Base-by-base conservation (phyloP, 1,139 yeast species). In the Hansenula lynferdii region DNA sequence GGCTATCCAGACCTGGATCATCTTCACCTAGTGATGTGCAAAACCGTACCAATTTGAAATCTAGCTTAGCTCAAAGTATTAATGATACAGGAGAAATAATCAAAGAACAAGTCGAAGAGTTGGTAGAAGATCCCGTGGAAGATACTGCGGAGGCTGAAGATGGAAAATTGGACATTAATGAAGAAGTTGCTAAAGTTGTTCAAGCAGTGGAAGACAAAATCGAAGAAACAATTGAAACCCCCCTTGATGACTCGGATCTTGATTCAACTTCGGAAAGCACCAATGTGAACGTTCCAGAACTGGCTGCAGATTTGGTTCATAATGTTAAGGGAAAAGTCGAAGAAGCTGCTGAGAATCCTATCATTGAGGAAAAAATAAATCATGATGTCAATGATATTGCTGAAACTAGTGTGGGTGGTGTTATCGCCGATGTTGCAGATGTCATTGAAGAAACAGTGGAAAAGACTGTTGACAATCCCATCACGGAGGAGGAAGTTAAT, bases 381-480 rank as follows among this genome's bases (percentile, higher is more conserved):
- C n/a, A n/a, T 17, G 29, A 14, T 17, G 22, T 11, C 12, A 11
- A 6, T 12, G 20, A 28, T 4, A 15, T 6, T 8, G 20, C n/a
- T 4, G 19, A 11, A 8, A 30, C 21, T 6, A 5, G 5, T 25
- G 18, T 20, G 8, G 5, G 26, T 20, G 25, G 19, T 31, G 18
- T 25, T n/a, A n/a, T n/a, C n/a, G n/a, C 25, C 1, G 33, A 37
- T 18, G 35, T 34, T 15, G 35, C 37, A 19, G 34, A 34, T 10
- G 31, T 26, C 10, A 17, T 38, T 23, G 27, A 19, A 28, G 36
- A 28, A 8, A 32, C 38, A 11, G 27, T 28, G 3, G 40, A 43
- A 20, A 31, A 34, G 12, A 14, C n/a, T 5, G 31, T 28, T 14
- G 30, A 34, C 7, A 11, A 17, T 14, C 30, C 39, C 14, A 20